Conservation (phyloP, 768 basidiomycete species). For the Panaeolus cyanescens region DNA sequence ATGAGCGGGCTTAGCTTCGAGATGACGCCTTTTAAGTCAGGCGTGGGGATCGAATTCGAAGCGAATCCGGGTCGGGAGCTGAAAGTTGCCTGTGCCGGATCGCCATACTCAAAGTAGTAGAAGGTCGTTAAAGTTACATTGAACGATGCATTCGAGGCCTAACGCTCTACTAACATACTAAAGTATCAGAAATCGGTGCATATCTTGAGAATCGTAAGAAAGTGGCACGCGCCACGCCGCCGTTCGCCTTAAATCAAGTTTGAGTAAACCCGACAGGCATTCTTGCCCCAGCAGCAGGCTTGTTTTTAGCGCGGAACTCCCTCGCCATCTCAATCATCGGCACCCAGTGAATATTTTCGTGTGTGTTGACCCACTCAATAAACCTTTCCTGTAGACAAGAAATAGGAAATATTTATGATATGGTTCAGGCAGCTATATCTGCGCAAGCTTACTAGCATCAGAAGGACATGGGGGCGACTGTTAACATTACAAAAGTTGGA, state of each 20-base stretch:
- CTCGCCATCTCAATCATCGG: conserved; percentile 68
- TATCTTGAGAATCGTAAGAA: no score
- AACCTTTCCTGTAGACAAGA: conserved; percentile 54
- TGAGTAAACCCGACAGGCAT: conserved; percentile 52
- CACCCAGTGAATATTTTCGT: conserved; percentile 71
- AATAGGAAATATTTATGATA: not conserved
- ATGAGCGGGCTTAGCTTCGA: not conserved
- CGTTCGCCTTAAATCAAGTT: no score
- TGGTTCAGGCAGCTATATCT: not conserved
- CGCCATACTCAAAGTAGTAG: no score
- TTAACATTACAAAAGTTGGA: no score
- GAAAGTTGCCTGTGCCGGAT: conserved; percentile 6
- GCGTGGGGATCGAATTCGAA: not conserved
- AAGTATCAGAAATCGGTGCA: no score
- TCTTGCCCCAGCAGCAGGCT: conserved; percentile 47
- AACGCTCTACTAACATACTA: no score
- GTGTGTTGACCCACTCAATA: conserved; percentile 74
- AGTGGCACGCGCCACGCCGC: no score
- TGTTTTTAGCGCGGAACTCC: conserved; percentile 57
- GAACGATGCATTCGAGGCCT: no score
- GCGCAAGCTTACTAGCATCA: conserved; percentile 57
- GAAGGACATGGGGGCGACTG: conserved; percentile 68
- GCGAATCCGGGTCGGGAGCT: conserved; percentile 4
- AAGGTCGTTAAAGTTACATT: no score
- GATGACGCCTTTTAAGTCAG: not conserved